A percentile compares a stretch with the other conserved stretches of the same genome.
Conservation (phyloP, 768 basidiomycete species). For the Pleurotus ostreatus region DNA sequence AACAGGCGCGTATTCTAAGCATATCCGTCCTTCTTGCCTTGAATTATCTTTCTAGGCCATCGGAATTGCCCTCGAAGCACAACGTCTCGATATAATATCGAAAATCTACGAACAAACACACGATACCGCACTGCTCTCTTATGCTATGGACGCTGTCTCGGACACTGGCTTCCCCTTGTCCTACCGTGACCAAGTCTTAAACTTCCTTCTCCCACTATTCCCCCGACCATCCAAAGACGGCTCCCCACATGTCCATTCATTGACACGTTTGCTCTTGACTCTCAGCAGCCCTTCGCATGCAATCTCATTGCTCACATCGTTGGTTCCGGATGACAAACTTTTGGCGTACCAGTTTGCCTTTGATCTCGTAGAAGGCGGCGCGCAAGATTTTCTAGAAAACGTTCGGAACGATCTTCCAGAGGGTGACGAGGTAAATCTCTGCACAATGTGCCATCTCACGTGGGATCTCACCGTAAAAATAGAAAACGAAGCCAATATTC, state of each 20-base stretch:
- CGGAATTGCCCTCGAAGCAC: constrained; percentile 92
- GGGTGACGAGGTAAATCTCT: constrained; percentile 50
- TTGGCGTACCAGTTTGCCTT: constrained; percentile 95
- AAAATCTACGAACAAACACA: constrained; percentile 68
- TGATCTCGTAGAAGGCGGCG: constrained; percentile 90
- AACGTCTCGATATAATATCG: constrained; percentile 81
- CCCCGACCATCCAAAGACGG: constrained; percentile 67
- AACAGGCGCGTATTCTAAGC: constrained; percentile 52
- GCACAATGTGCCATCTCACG: constrained; percentile 3
- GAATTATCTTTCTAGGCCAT: constrained; percentile 57
- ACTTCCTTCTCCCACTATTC: constrained; percentile 83
- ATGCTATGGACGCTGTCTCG: constrained; percentile 89
- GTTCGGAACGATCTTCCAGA: constrained; percentile 67
- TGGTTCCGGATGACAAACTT: constrained; percentile 67
- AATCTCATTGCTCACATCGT: constrained; percentile 64
- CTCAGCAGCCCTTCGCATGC: constrained; percentile 80
- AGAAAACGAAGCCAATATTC: constrained; percentile 62
- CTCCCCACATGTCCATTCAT: constrained; percentile 70
- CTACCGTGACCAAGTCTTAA: constrained; percentile 79
- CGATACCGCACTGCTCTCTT: constrained; percentile 79
- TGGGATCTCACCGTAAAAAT: constrained; percentile 5
- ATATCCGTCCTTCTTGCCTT: constrained; percentile 12
- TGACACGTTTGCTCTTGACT: constrained; percentile 89
- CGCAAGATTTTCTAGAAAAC: constrained; percentile 86
- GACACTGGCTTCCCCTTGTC: constrained; percentile 86